phyloP scores from a whole-genome alignment of 2,329 filamentous ascomycete species.

The Exophiala alcalophila region DNA sequence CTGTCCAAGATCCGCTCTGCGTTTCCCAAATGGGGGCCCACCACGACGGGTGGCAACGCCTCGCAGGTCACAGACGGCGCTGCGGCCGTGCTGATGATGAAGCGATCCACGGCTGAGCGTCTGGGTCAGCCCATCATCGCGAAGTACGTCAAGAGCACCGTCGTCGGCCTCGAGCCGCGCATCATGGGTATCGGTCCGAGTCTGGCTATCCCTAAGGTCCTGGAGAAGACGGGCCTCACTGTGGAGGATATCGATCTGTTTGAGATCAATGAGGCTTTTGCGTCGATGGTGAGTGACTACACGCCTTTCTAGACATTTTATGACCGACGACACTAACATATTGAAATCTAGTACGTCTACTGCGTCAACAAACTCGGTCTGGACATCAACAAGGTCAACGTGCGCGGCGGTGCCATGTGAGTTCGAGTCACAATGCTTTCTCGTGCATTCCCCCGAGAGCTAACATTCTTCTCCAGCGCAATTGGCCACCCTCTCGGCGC shows the following conservation, averaged over 20 bases:
- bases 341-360: conserved; percentile 72
- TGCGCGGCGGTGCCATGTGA: conserved; percentile 84
- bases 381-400: conserved; percentile 85
- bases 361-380: conserved; percentile 84
- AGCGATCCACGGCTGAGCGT: conserved; percentile 80
- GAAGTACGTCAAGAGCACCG: conserved; percentile 89
- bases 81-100: conserved; percentile 93
- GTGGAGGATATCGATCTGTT: conserved; percentile 93
- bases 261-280: conserved; percentile 99
- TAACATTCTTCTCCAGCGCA: conserved; percentile 62
- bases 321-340: neutral
- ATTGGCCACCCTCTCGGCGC: conserved; percentile 94
- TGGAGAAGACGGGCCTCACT: conserved; percentile 78
- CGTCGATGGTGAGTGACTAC: conserved; percentile 55
- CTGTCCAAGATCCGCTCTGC: conserved; percentile 85
- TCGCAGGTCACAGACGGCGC: conserved; percentile 94
- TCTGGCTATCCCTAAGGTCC: conserved; percentile 89
- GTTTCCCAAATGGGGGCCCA: conserved; percentile 78
- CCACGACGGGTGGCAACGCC: conserved; percentile 94
- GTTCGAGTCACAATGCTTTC: conserved; percentile 63
- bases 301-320: neutral
- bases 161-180: conserved; percentile 82
- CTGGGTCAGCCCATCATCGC: conserved; percentile 86
- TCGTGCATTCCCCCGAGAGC: conserved; percentile 78
- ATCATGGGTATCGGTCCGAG: conserved; percentile 97